phyloP scores from a whole-genome alignment of 148 eudicot species.

The Nyssa sinensis region DNA sequence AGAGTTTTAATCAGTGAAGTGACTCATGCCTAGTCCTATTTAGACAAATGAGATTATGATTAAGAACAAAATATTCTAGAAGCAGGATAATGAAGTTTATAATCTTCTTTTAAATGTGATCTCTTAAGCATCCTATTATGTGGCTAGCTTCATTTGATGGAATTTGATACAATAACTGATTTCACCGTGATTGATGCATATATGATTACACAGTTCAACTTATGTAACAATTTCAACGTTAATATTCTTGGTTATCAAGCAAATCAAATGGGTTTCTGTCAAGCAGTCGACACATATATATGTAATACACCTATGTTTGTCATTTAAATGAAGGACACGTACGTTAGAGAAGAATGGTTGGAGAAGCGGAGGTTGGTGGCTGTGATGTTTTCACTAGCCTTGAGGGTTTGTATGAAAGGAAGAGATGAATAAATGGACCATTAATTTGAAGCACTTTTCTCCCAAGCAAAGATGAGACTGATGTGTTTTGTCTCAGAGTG shows the following conservation, averaged over 20 bases:
- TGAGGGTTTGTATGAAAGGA: neutral
- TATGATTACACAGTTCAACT: no score
- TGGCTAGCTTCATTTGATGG: neutral
- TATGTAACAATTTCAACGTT: neutral
- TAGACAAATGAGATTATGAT: neutral
- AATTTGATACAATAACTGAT: neutral
- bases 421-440: no score
- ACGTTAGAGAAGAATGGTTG: neutral
- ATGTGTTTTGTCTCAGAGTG: neutral
- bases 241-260: neutral
- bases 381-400: neutral
- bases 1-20: neutral
- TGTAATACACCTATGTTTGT: neutral
- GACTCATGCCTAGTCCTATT: no score
- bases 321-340: neutral
- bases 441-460: no score
- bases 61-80: neutral
- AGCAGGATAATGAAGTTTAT: neutral
- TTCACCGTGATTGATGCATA: no score
- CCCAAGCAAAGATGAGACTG: neutral
- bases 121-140: neutral
- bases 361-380: constrained; percentile 8
- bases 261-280: neutral
- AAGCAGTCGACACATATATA: neutral
- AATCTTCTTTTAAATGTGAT: no score